Evolutionary conservation across 768 basidiomycete genomes (phyloP).

Genomic region (Mycena rosella): DNA sequence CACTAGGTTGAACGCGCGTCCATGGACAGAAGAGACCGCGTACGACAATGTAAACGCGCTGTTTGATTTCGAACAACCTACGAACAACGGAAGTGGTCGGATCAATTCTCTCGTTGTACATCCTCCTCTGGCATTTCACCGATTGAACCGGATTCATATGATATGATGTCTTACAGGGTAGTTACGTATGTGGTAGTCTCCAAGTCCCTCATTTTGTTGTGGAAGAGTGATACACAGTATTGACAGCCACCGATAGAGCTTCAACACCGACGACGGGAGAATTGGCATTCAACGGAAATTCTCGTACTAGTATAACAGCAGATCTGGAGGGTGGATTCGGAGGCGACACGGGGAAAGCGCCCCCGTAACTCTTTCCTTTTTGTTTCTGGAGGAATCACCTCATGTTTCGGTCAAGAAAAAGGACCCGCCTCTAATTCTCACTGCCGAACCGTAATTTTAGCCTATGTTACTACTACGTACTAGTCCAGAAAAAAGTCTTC

Average conservation of each 20-base stretch:
- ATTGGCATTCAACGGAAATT: constrained; percentile 9
- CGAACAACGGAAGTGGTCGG: constrained; percentile 4
- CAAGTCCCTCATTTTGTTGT: background rate
- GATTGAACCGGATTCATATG: constrained; percentile 10
- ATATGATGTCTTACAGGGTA: constrained; percentile 9
- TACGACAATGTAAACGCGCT: constrained; percentile 13
- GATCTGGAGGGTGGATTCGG: constrained; percentile 16
- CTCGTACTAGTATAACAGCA: constrained; percentile 5
- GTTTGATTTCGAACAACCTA: constrained; percentile 18
- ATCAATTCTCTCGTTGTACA: constrained; percentile 6
- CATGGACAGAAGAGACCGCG: constrained; percentile 19
- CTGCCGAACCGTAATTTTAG: constrained; percentile 13
- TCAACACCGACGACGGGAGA: too few species aligned
- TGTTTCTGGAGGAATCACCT: constrained; percentile 13
- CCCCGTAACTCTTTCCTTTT: constrained; percentile 12
- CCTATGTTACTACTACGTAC: too few species aligned
- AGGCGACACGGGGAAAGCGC: constrained; percentile 7
- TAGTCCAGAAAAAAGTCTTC: too few species aligned
- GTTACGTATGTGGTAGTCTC: constrained; percentile 6
- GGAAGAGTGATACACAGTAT: too few species aligned
- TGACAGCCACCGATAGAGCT: too few species aligned
- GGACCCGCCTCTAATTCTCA: constrained; percentile 13
- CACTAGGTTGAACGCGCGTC: constrained; percentile 20
- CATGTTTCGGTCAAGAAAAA: constrained; percentile 8
- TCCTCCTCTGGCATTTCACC: constrained; percentile 3